Conservation (phyloP, 2,329 filamentous ascomycete genomes). For the Aspergillus calidoustus region DNA sequence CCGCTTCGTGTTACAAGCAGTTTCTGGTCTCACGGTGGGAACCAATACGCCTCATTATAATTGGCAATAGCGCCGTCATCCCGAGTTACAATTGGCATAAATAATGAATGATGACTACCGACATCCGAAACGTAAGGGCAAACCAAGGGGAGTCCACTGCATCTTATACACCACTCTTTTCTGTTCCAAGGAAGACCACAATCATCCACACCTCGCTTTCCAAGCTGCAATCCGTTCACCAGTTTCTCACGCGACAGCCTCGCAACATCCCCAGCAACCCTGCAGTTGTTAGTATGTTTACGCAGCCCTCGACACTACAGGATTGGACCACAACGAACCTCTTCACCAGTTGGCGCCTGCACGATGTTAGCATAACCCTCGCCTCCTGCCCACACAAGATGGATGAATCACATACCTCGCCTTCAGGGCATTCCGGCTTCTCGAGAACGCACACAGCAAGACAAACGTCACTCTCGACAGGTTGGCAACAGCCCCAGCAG, state of each 20-base stretch:
- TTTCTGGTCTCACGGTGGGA: too few species aligned
- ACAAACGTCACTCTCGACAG: not conserved
- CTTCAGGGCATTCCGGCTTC: not conserved
- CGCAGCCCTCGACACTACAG: not conserved
- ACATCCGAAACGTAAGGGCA: too few species aligned
- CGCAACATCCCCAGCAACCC: not conserved
- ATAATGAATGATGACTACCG: too few species aligned
- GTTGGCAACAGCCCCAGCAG: conserved; percentile 12
- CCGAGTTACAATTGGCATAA: too few species aligned
- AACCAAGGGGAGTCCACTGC: too few species aligned
- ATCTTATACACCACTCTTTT: not conserved
- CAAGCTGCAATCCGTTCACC: not conserved
- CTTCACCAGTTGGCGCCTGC: not conserved
- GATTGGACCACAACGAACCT: not conserved
- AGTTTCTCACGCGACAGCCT: not conserved
- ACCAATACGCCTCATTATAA: too few species aligned
- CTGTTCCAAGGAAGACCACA: too few species aligned
- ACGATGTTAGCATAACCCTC: not conserved
- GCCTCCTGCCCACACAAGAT: too few species aligned
- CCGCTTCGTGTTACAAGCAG: too few species aligned
- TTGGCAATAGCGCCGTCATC: too few species aligned
- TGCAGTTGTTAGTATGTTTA: not conserved
- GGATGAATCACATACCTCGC: not conserved
- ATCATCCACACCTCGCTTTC: not conserved
- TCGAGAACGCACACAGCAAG: not conserved